Base-by-base conservation (phyloP, 1,284 basidiomycete species). In the Ceratobasidium theobromae region DNA sequence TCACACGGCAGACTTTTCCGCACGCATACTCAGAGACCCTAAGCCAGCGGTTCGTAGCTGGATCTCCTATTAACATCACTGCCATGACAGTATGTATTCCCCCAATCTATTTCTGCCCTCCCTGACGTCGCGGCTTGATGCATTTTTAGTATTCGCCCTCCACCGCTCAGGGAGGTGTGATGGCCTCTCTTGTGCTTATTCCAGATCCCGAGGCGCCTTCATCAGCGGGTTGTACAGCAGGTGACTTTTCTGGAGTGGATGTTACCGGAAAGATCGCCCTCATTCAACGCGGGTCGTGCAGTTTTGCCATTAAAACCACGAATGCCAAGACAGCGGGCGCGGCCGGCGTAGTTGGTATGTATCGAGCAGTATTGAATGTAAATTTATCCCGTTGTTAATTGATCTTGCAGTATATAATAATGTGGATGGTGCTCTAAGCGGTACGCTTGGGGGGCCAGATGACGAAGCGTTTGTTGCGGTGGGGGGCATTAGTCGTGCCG, bases 221-320 rank as follows among this genome's bases (percentile, higher is more conserved):
- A 2, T 62, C 58, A 25, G 18, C 58, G 23, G 58, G 58, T 9
- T 62, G 58, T 21, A 62, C 46, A 12, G 12, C 48, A 28, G 48
- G 21, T 14, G 58, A 51, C 23, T 62, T 51, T 52, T 23, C 58
- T 18, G 35, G 35, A 1, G 35, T 62, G 11, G 58, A 52, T 25
- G 58, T 52, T n/a, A 41, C 5, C 9, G 58, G 58, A n/a, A 62
- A 62, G 35, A 62, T 62, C 23, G 58, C 58, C 3, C 46, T 62
- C 45, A 41, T 62, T 23, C 58, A 62, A 35, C 58, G 58, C 9
- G 58, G 58, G 28, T 32, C 28, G 41, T 62, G 58, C 14, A 41
- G 0, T 6, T 62, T 62, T 52, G 48, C 48, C 14, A n/a, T 62
- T 18, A 62, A 62, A 35, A 23, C 11, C 1, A 14, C 21, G 11